These are phyloP conservation scores for Xylaria sp. DNA, from an alignment of 2,329 filamentous ascomycete genomes.

Conservation along the genomic window DNA sequence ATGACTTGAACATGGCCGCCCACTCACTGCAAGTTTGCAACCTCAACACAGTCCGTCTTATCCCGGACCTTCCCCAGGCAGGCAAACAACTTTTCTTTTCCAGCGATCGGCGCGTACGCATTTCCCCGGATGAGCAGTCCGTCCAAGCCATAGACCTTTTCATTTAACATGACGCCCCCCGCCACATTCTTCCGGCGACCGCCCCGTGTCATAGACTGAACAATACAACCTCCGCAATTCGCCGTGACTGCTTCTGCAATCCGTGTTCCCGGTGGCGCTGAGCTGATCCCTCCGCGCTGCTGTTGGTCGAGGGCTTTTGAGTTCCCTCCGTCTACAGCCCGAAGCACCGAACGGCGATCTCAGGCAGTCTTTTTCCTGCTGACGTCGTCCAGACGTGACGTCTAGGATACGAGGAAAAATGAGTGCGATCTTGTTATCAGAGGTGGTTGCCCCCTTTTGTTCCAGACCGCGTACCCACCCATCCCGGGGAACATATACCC, in stretches of 20 bases:
- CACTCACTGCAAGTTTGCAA: constrained; percentile 36
- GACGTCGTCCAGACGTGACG: constrained; percentile 62
- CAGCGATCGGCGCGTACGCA: constrained; percentile 67
- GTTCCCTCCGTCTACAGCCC: constrained; percentile 61
- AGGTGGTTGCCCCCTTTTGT: constrained; percentile 22
- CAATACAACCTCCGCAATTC: constrained; percentile 62
- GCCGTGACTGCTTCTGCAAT: constrained; percentile 45
- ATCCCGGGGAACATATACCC: too few relatives aligned
- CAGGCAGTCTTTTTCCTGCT: constrained; percentile 52
- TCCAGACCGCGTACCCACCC: background rate
- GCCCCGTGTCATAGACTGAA: constrained; percentile 62
- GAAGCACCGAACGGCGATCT: constrained; percentile 63
- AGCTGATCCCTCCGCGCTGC: constrained; percentile 60
- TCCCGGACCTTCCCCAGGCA: constrained; percentile 13
- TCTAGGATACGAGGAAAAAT: constrained; percentile 58
- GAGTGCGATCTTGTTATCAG: constrained; percentile 53
- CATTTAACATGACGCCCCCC: too few relatives aligned
- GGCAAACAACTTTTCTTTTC: constrained; percentile 61
- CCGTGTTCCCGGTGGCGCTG: constrained; percentile 31
- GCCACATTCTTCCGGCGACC: constrained; percentile 41
- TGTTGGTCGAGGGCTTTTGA: constrained; percentile 2
- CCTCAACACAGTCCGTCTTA: constrained; percentile 26
- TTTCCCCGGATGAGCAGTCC: constrained; percentile 45
- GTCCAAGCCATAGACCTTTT: too few relatives aligned
- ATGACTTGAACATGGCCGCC: constrained; percentile 53